phyloP scores from a whole-genome alignment of 2,329 filamentous ascomycete genomes.

The Aspergillus niger region DNA sequence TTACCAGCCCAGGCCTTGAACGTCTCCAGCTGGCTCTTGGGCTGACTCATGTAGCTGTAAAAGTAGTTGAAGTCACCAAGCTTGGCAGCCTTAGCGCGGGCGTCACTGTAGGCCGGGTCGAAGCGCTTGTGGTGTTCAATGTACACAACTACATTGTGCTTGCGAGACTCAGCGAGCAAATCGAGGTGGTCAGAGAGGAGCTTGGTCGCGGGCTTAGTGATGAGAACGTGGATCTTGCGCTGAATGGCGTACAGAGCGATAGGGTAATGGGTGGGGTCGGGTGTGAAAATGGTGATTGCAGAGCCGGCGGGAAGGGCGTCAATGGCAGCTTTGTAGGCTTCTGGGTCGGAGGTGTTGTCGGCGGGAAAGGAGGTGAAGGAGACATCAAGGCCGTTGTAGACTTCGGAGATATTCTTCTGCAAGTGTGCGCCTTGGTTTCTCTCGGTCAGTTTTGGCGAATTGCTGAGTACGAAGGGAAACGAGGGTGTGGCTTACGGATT shows the following conservation, averaged over 20 bases:
- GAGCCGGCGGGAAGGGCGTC: slow-evolving; percentile 18
- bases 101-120: slow-evolving; percentile 90
- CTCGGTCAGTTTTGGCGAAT: slow-evolving; percentile 12
- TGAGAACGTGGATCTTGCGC: slow-evolving; percentile 79
- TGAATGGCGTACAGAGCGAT: slow-evolving; percentile 83
- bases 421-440: slow-evolving; percentile 69
- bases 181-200: slow-evolving; percentile 14
- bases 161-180: slow-evolving; percentile 11
- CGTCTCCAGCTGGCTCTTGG: slow-evolving; percentile 86
- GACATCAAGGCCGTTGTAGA: slow-evolving; percentile 86
- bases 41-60: slow-evolving; percentile 95
- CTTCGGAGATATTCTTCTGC: slow-evolving; percentile 80
- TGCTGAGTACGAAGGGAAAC: not conserved
- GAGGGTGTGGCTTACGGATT: slow-evolving; percentile 64
- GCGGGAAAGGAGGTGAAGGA: slow-evolving; percentile 81
- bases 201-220: slow-evolving; percentile 18
- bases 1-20: slow-evolving; percentile 93
- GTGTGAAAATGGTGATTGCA: slow-evolving; percentile 37
- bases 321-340: slow-evolving; percentile 19
- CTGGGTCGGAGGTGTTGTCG: slow-evolving; percentile 58
- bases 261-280: slow-evolving; percentile 52
- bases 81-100: slow-evolving; percentile 70
- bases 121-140: slow-evolving; percentile 82
- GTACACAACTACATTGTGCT: slow-evolving; percentile 17
- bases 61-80: slow-evolving; percentile 98